A percentile compares a stretch with the other conserved stretches of the same genome.
Evolutionary conservation across 225 moss, liverwort and hornwort species (phyloP).

Genomic region (Rhytidiadelphus loreus): DNA sequence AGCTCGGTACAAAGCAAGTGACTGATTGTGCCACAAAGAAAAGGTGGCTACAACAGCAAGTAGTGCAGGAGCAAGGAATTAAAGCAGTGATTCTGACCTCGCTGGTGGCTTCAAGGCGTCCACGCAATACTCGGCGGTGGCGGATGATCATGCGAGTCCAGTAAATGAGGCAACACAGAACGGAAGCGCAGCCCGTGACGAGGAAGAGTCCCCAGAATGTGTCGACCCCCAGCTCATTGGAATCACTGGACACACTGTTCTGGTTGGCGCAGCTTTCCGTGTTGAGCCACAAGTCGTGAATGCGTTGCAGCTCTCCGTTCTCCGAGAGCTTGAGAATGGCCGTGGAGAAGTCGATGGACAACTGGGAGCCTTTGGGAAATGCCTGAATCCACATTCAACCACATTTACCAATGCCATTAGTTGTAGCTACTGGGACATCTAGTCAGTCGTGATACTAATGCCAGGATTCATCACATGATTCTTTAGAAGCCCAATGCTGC

Average conservation of each 20-base stretch:
- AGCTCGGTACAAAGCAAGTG: not conserved
- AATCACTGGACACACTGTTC: not conserved
- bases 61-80: not conserved
- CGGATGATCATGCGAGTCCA: conserved; percentile 65
- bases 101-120: not conserved
- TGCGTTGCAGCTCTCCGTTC: conserved; percentile 76
- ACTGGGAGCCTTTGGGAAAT: conserved; percentile 82
- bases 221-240: conserved; percentile 53
- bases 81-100: not conserved
- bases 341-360: conserved; percentile 83
- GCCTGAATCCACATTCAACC: conserved; percentile 32
- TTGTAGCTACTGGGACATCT: not conserved
- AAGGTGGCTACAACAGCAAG: not conserved
- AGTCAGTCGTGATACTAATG: not conserved
- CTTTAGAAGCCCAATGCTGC: not conserved
- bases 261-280: conserved; percentile 25
- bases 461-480: not conserved
- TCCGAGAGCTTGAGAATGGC: conserved; percentile 75
- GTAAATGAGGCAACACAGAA: conserved; percentile 63
- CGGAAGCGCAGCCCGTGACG: conserved; percentile 74
- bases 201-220: conserved; percentile 93
- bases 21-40: not conserved
- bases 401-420: not conserved
- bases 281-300: conserved; percentile 66
- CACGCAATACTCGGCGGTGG: conserved; percentile 23